These are phyloP conservation scores for Helminthosporium solani DNA, from an alignment of 2,329 filamentous ascomycete species.

Conservation along the genomic window DNA sequence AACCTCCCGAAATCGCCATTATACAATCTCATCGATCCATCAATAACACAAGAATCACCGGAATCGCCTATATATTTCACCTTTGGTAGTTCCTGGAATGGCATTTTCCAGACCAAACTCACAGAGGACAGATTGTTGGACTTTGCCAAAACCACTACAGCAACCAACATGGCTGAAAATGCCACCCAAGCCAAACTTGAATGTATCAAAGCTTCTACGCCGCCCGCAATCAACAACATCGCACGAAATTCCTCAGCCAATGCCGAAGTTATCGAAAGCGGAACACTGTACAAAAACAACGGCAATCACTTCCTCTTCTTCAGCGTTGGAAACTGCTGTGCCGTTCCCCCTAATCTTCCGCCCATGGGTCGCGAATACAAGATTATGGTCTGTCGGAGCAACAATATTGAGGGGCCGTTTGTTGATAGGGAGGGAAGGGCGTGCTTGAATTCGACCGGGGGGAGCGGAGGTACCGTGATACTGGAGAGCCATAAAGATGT, in stretches of 20 bases:
- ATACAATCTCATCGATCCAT: slow-evolving; percentile 53
- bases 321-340: slow-evolving; percentile 61
- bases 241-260: slow-evolving; percentile 18
- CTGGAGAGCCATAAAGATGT: slow-evolving; percentile 56
- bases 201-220: not conserved
- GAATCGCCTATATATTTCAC: slow-evolving; percentile 48
- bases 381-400: slow-evolving; percentile 61
- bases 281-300: slow-evolving; percentile 53
- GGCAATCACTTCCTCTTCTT: slow-evolving; percentile 64
- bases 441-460: slow-evolving; percentile 50
- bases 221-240: slow-evolving; percentile 15
- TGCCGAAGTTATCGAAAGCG: slow-evolving; percentile 49
- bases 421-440: slow-evolving; percentile 28
- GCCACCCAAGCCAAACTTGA: not conserved
- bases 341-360: slow-evolving; percentile 51
- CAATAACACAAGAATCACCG: slow-evolving; percentile 41
- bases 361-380: slow-evolving; percentile 61
- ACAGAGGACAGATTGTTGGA: not conserved
- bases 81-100: slow-evolving; percentile 68
- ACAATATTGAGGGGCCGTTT: slow-evolving; percentile 53
- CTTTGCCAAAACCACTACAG: not conserved
- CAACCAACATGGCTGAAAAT: not conserved
- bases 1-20: slow-evolving; percentile 35
- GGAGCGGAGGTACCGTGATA: slow-evolving; percentile 58
- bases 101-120: slow-evolving; percentile 62